A percentile compares a stretch with the other conserved stretches of the same genome.
Conservation (phyloP, 768 basidiomycete genomes). For the Naematelia aurantialba region DNA sequence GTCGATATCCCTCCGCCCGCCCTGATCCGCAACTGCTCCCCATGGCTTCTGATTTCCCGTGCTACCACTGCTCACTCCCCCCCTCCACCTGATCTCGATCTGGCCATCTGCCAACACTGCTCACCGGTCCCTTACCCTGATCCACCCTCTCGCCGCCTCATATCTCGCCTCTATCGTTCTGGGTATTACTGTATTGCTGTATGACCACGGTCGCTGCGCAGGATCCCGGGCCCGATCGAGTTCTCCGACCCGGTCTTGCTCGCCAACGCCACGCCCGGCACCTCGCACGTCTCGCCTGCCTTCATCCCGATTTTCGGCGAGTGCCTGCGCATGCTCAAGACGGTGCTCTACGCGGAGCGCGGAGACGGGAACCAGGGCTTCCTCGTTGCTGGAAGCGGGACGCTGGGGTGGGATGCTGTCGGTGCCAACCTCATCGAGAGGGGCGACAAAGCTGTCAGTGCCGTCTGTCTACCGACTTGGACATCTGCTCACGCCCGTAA, state of each 20-base stretch:
- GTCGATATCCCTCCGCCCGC: neutral
- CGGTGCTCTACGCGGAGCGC: constrained; percentile 70
- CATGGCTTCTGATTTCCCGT: neutral
- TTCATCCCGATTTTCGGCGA: constrained; percentile 86
- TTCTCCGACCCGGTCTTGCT: constrained; percentile 72
- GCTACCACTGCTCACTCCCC: neutral
- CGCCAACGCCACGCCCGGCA: constrained; percentile 67
- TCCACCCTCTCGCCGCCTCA: neutral
- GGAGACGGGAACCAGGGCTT: constrained; percentile 69
- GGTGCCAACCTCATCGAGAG: constrained; percentile 76
- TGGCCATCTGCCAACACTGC: neutral
- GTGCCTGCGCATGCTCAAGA: constrained; percentile 77
- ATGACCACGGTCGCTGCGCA: constrained; percentile 5
- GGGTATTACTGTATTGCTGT: neutral
- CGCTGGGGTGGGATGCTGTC: constrained; percentile 89
- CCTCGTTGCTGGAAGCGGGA: constrained; percentile 89
- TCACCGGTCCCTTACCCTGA: neutral
- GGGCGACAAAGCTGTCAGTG: constrained; percentile 46
- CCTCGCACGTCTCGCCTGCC: constrained; percentile 78
- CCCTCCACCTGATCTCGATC: neutral
- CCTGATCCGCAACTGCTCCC: no score
- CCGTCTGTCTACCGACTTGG: neutral
- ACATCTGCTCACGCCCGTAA: neutral
- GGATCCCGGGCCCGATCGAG: constrained; percentile 58
- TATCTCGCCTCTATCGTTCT: neutral